Evolutionary conservation across 495 filamentous ascomycete genomes (phyloP), one percentile per base, ranked within the genome.

Genomic region (Aspergillus kassunensis): DNA sequence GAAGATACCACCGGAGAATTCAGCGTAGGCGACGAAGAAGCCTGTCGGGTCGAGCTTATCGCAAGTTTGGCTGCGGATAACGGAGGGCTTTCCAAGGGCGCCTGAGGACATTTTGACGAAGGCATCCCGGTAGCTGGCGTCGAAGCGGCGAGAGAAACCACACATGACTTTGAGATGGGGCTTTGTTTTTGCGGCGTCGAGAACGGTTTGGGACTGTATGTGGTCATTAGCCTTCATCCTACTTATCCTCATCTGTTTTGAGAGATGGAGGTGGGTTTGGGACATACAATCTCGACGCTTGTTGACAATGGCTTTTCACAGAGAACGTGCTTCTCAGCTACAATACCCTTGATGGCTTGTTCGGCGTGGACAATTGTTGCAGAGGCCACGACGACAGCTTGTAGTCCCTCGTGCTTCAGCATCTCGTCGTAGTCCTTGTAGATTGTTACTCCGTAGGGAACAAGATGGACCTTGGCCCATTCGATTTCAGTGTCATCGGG

Each of bases 1-100:
- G 47, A 83, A 83, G 50, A 81, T 95, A 0, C 80, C 80, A 24
- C 80, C 80, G 11, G 67, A 73, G 64, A 72, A 76, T 41, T 76
- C 66, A 15, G 80, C 76, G 61, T 82, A 82, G 6, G 70, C 71
- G 27, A 83, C 76, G 52, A 79, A 82, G 68, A 80, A 80, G 0
- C 79, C 79, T 25, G 60, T 63, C 0, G 78, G 77, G 36, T 82
- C 80, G 29, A 75, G 69, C 55, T 75, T 79, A 55, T 83, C 80
- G 61, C 80, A 82, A 1, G 77, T 82, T 60, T 83, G 79, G 36
- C 66, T 72, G 56, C 80, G 79, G 40, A 83, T 67, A 19, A 82
- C 70, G 3, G 72, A 71, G 3, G 80, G 72, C 3, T 63, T 57
- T 25, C 80, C 79, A 44, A 83, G 80, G 0, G 69, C 42, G 8